phyloP scores from a whole-genome alignment of 1,284 basidiomycete species.

The Dichomitus squalens region DNA sequence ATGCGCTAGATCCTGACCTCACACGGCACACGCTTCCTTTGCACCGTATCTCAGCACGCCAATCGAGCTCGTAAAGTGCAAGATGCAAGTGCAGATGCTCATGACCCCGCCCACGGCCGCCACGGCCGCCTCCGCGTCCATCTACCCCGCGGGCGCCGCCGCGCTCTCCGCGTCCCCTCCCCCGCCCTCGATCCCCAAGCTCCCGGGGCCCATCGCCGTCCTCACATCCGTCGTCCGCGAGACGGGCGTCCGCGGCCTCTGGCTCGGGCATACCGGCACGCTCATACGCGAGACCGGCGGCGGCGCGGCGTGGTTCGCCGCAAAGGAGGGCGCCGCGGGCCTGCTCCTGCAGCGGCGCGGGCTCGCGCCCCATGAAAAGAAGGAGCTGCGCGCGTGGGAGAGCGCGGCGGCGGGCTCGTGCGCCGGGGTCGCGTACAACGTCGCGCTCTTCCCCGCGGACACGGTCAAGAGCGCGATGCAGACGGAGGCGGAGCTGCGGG shows the following conservation, averaged over 20 bases:
- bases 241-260: constrained; percentile 77
- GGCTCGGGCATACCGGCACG: constrained; percentile 88
- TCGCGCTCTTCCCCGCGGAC: constrained; percentile 91
- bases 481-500: constrained; percentile 85
- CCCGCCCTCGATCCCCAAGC: constrained; percentile 25
- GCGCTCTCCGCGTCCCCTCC: no score
- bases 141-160: constrained; percentile 20
- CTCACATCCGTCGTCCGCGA: constrained; percentile 63
- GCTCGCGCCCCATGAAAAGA: constrained; percentile 30
- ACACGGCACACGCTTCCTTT: background rate
- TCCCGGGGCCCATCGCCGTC: constrained; percentile 71
- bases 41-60: constrained; percentile 60
- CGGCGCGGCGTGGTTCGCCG: constrained; percentile 84
- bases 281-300: constrained; percentile 89
- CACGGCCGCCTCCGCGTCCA: constrained; percentile 22
- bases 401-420: constrained; percentile 85
- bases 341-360: constrained; percentile 52
- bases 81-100: constrained; percentile 95
- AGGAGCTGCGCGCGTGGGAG: constrained; percentile 75
- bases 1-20: no score
- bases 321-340: constrained; percentile 77
- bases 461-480: constrained; percentile 95
- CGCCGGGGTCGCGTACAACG: constrained; percentile 87
- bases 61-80: constrained; percentile 91
- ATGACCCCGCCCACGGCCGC: constrained; percentile 37